Evolutionary conservation across 352 stramenopile species (phyloP), one percentile per base, ranked within the genome.

Genomic region (Pythium plurisporium): DNA sequence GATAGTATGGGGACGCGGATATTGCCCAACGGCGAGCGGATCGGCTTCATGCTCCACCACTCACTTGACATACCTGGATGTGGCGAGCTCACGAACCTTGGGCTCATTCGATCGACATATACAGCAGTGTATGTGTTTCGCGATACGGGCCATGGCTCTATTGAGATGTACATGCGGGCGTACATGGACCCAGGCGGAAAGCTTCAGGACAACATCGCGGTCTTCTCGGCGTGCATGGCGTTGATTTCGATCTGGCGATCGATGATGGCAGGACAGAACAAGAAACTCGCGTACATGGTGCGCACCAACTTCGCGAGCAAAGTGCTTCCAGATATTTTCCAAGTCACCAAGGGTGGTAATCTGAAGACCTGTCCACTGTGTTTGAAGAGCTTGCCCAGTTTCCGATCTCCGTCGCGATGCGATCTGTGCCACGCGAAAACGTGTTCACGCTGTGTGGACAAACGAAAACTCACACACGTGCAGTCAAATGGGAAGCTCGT

Each of bases 11-110:
- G 60, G 23, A 40, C 63, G 17, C 49, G 56, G 31, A 31, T 30
- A 3, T 25, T 45, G 11, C 23, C 52, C 0, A 73, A 54, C 44
- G 70, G 67, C 30, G 75, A 78, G 41, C 74, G 75, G 29, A 40
- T 79, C 33, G 70, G 67, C 25, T 79, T 76, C 60, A 69, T 78
- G 45, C 27, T 72, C 2, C 64, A 78, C 49, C 72, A 85, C 48
- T 82, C 74, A 34, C 54, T 81, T 5, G 46, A 67, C 26, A 49
- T 72, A 1, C 69, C 66, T 9, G 59, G 64, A 12, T 70, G 49
- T 22, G 46, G 34, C 3, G 55, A 64, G 42, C 55, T 72, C 41
- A 46, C 55, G 33, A 7, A 7, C 23, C 25, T 46, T n/a, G 31
- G 19, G 30, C 62, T 72, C 17, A 46, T 75, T 2, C 74, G 74